Conservation (phyloP, 345 rosid genomes). For the Leavenworthia alabamica region DNA sequence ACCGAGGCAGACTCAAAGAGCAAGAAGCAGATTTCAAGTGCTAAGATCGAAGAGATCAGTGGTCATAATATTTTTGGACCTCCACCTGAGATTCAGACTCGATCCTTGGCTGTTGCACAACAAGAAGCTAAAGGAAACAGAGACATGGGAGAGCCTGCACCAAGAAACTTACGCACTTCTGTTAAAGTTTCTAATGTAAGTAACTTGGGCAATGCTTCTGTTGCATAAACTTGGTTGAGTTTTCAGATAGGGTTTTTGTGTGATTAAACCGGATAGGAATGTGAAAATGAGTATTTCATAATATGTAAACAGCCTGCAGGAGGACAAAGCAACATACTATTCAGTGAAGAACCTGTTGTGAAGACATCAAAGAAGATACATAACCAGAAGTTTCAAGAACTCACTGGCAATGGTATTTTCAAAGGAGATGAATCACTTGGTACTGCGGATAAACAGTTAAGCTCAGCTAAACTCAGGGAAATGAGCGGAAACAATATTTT, state of each 20-base stretch:
- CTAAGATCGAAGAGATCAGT: slow-evolving; percentile 83
- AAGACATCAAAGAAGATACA: slow-evolving; percentile 73
- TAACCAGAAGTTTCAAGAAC: slow-evolving; percentile 64
- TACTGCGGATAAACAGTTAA: slow-evolving; percentile 61
- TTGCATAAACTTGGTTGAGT: background rate
- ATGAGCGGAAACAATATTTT: slow-evolving; percentile 79
- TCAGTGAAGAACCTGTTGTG: slow-evolving; percentile 52
- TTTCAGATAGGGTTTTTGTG: background rate
- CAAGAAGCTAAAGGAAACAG: slow-evolving; percentile 50
- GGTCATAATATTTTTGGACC: slow-evolving; percentile 78
- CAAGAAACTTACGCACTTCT: slow-evolving; percentile 58
- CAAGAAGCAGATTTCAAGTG: slow-evolving; percentile 65
- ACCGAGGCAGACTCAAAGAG: slow-evolving; percentile 51
- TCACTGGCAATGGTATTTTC: slow-evolving; percentile 73
- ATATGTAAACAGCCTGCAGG: slow-evolving; percentile 52
- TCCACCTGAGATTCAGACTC: slow-evolving; percentile 65
- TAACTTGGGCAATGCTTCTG: background rate
- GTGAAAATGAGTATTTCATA: background rate
- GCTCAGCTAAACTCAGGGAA: slow-evolving; percentile 68
- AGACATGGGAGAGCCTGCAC: slow-evolving; percentile 65
- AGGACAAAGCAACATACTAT: slow-evolving; percentile 65
- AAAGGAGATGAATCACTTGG: slow-evolving; percentile 62
- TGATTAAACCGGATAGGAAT: too few relatives aligned
- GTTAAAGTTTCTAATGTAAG: slow-evolving; percentile 75
- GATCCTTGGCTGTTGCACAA: slow-evolving; percentile 50